Evolutionary conservation across 345 rosid species (phyloP).

Genomic region (Acer campestre): DNA sequence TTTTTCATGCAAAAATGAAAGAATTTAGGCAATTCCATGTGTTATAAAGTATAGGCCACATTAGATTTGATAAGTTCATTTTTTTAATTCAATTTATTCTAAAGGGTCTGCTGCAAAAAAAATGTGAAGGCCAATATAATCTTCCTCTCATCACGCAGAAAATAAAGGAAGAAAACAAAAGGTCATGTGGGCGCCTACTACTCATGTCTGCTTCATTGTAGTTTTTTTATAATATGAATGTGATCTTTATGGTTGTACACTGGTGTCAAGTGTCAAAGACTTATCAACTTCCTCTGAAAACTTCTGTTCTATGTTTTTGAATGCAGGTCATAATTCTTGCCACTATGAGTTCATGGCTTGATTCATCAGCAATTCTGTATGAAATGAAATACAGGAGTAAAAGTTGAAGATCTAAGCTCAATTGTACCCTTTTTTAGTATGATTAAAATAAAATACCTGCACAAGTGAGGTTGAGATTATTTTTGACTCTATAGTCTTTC

Average conservation of each 20-base stretch:
- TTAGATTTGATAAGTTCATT: not conserved
- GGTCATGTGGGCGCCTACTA: not conserved
- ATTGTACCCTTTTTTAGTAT: not conserved
- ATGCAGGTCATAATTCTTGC: conserved; percentile 53
- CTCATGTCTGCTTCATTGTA: not conserved
- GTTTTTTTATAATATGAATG: not conserved
- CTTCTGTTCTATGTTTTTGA: not conserved
- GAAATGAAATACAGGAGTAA: not conserved
- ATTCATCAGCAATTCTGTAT: conserved; percentile 9
- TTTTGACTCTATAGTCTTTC: not conserved
- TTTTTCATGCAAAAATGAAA: not conserved
- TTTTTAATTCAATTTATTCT: not conserved
- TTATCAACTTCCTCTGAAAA: not conserved
- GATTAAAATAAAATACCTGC: not conserved
- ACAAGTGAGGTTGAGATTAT: not conserved
- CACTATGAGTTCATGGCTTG: conserved; percentile 36
- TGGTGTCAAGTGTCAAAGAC: not conserved
- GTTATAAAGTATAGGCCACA: conserved; percentile 17
- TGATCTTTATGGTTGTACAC: not conserved
- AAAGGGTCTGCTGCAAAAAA: not conserved
- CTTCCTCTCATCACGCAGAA: conserved; percentile 11
- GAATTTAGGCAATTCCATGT: conserved; percentile 15
- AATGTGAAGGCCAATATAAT: not conserved
- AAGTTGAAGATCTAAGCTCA: not conserved
- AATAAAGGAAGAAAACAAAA: not conserved